Evolutionary conservation across 768 basidiomycete genomes (phyloP).

Genomic region (Rhodotorula toruloides): DNA sequence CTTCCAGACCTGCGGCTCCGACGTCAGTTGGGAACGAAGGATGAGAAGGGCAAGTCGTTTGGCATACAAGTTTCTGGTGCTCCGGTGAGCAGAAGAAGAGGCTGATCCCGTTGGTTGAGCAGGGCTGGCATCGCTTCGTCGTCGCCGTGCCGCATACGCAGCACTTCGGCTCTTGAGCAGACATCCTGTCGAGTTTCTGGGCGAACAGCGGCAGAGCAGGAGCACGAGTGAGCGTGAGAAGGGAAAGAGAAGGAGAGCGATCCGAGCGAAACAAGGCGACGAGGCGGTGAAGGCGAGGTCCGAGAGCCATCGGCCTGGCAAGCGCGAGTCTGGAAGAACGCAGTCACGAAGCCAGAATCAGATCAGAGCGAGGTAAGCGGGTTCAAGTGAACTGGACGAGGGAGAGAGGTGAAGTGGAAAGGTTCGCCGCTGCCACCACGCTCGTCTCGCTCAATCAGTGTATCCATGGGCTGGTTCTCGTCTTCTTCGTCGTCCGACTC

Average conservation of each 20-base stretch:
- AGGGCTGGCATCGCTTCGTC: not conserved
- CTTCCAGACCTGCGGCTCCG: not conserved
- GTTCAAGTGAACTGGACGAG: no score
- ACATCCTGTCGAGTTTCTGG: no score
- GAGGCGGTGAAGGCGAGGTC: no score
- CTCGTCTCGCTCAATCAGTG: not conserved
- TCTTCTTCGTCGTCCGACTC: conserved; percentile 13
- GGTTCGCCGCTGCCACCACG: no score
- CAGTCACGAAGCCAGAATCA: not conserved
- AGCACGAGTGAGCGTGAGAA: not conserved
- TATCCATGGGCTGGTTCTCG: conserved; percentile 30
- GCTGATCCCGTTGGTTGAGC: not conserved
- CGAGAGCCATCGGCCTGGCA: no score
- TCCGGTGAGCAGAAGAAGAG: not conserved
- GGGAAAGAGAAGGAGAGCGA: not conserved
- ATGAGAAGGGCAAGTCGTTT: no score
- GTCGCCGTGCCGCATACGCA: not conserved
- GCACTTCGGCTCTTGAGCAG: not conserved
- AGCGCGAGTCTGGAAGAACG: not conserved
- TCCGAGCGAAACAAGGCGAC: no score
- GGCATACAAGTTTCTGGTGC: not conserved
- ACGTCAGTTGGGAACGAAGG: not conserved
- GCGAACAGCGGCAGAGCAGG: not conserved
- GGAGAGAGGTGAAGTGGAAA: not conserved
- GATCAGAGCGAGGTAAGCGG: not conserved